Base-by-base conservation (phyloP, 1,139 yeast genomes). In the Suhomyces bolitotheri region DNA sequence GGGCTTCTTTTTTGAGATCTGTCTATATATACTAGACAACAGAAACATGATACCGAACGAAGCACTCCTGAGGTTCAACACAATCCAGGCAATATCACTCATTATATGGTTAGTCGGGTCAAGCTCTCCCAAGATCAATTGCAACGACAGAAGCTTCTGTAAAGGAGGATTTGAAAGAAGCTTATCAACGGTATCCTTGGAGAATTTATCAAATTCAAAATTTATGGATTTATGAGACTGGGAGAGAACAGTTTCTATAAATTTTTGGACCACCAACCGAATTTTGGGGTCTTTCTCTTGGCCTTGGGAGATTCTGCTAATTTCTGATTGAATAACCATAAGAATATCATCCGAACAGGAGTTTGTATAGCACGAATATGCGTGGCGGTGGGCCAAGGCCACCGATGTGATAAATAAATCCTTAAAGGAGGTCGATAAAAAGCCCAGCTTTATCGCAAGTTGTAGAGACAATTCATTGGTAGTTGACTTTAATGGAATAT, bases 1-100 rank as follows among this genome's bases (percentile, higher is more conserved):
- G 0, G 75, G 73, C 45, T 69, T 70, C 47, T 68, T 68, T 48
- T 76, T 69, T 31, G 79, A 73, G 39, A 75, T 70, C 42, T 77
- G 80, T 23, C 80, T 60, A 47, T 73, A 79, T 22, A 80, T 71
- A 19, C 85, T 73, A 33, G 82, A 75, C 35, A 86, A 63, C 37
- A 87, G 79, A 53, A 85, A 78, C 71, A 87, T 83, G 12, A 84
- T 71, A 1, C 90, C 86, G 50, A 87, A 82, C 13, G 88, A 78
- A 8, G 85, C 71, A 43, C 84, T 70, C 40, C 95, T 72, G 34
- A 87, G 60, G 53, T 86, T 84, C 34, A 87, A 65, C 4, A 84
- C 66, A 2, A 79, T 71, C 78, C 87, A 75, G 0, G 94, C 87
- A 33, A 85, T 69, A 27, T 76, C 73, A 3, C 79, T 73, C 44